Percentiles rank a stretch among this genome's conserved stretches.
These are phyloP conservation scores for Yamadazyma nakazawae DNA, from an alignment of 805 yeast species.

Conservation along the genomic window DNA sequence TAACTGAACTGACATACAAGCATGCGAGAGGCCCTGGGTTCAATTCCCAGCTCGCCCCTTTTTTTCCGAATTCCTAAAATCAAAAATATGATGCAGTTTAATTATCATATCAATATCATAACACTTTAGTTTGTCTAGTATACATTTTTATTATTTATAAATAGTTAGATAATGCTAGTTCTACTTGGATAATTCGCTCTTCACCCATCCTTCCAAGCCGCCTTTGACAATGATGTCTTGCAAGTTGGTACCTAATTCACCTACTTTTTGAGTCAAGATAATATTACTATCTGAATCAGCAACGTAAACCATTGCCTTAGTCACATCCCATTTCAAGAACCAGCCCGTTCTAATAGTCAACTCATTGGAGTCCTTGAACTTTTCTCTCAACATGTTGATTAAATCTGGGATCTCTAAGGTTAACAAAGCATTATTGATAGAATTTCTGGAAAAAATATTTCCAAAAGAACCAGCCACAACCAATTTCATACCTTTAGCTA, in stretches of 20 bases:
- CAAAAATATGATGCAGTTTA: too few relatives aligned
- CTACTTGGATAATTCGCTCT: slow-evolving; percentile 51
- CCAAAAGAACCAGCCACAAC: slow-evolving; percentile 98
- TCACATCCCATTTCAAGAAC: slow-evolving; percentile 90
- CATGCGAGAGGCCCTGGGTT: slow-evolving; percentile 61
- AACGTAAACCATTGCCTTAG: slow-evolving; percentile 75
- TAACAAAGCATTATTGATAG: slow-evolving; percentile 92
- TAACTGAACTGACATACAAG: slow-evolving; percentile 12
- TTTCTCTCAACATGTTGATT: slow-evolving; percentile 70
- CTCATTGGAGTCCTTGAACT: slow-evolving; percentile 57
- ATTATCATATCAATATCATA: slow-evolving; percentile 1
- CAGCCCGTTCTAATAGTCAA: slow-evolving; percentile 94
- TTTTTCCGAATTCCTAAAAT: too few relatives aligned
- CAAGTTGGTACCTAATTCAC: slow-evolving; percentile 90
- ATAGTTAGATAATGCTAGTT: background rate
- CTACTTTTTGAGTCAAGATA: slow-evolving; percentile 81
- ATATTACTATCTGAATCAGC: slow-evolving; percentile 60
- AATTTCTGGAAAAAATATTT: slow-evolving; percentile 92
- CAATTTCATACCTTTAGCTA: slow-evolving; percentile 88
- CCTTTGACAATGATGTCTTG: slow-evolving; percentile 97
- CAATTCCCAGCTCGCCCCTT: slow-evolving; percentile 51
- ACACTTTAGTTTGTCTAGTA: background rate
- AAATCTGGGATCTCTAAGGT: slow-evolving; percentile 92
- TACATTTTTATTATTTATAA: slow-evolving; percentile 1
- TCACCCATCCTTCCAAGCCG: slow-evolving; percentile 98